Conservation (phyloP, 108 stramenopile species). For the Poteriospumella lacustris region DNA sequence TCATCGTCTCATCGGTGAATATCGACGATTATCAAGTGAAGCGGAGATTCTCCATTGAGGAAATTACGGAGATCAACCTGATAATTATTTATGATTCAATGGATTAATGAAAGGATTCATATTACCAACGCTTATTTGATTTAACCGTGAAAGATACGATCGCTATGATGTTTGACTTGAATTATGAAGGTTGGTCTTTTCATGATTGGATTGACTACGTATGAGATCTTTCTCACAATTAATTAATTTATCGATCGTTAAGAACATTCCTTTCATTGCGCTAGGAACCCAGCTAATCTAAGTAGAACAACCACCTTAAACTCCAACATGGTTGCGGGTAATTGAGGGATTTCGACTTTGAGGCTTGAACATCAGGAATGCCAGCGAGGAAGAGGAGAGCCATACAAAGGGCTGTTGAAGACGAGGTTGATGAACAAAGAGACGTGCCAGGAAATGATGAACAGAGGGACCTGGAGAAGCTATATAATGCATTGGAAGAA, state of each 20-base stretch:
- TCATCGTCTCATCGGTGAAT: constrained; percentile 7
- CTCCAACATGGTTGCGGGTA: constrained; percentile 6
- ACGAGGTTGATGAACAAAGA: background rate
- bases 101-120: constrained; percentile 8
- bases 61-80: background rate
- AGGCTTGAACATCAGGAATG: constrained; percentile 2
- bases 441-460: background rate
- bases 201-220: constrained; percentile 7
- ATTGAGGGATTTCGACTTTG: constrained; percentile 2
- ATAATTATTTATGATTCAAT: constrained; percentile 10
- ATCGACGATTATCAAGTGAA: constrained; percentile 8
- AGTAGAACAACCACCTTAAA: constrained; percentile 8
- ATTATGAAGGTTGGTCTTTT: constrained; percentile 8
- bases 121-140: constrained; percentile 8
- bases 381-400: constrained; percentile 1
- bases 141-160: constrained; percentile 8
- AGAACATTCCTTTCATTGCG: constrained; percentile 7
- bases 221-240: constrained; percentile 8
- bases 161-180: constrained; percentile 7
- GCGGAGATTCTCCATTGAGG: constrained; percentile 2
- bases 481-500: background rate
- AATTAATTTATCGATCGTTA: constrained; percentile 9
- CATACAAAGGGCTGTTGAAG: background rate
- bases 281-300: constrained; percentile 7
- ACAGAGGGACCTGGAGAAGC: background rate